phyloP scores from a whole-genome alignment of 345 rosid genomes.

The Citrus australasica region DNA sequence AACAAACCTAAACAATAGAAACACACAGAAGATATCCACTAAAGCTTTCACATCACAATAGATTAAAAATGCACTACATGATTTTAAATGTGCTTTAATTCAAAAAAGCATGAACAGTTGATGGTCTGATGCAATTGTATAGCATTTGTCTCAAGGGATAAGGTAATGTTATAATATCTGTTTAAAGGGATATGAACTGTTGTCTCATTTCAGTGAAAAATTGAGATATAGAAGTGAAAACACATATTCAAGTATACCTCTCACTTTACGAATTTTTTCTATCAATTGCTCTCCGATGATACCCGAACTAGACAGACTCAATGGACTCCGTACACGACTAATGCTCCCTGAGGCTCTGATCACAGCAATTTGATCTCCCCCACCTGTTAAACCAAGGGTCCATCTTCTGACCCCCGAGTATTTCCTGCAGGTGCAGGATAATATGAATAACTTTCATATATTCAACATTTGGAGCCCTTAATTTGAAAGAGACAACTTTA shows the following conservation, averaged over 20 bases:
- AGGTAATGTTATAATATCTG: too few species aligned
- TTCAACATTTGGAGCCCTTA: background rate
- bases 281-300: conserved; percentile 77
- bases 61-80: background rate
- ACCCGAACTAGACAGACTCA: conserved; percentile 60
- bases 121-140: background rate
- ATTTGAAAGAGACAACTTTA: conserved; percentile 3
- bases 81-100: background rate
- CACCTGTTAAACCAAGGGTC: conserved; percentile 91
- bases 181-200: background rate
- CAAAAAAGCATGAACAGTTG: background rate
- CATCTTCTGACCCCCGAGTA: conserved; percentile 77
- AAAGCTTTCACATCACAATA: background rate
- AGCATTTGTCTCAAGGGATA: background rate
- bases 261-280: conserved; percentile 76
- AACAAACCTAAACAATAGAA: background rate
- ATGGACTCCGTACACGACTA: conserved; percentile 73
- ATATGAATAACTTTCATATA: background rate
- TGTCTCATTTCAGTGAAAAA: background rate
- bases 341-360: conserved; percentile 93
- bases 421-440: conserved; percentile 46
- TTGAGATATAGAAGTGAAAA: background rate
- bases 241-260: conserved; percentile 47
- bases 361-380: conserved; percentile 75
- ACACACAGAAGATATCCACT: background rate